Base-by-base conservation (phyloP, 305 asterid species). In the Fraxinus paxiana region DNA sequence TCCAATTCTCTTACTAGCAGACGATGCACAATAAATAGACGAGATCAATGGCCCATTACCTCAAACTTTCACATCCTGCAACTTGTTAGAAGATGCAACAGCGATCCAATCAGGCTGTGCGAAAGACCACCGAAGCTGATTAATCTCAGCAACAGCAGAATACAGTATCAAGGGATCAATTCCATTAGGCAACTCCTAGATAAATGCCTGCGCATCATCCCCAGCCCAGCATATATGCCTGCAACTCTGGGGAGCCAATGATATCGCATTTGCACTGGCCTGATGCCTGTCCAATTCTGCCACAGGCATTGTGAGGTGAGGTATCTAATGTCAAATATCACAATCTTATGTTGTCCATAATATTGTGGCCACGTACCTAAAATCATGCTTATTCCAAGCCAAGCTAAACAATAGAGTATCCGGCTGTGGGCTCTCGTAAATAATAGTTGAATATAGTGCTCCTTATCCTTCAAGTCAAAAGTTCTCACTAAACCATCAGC, bases 401-500 rank as follows among this genome's bases (percentile, higher is more conserved):
- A 41, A 41, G 13, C 4, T 41, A 15, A 41, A 41, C 48, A 41
- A 41, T 41, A 41, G 48, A 41, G 48, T 41, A 41, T 41, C 48
- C 48, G 48, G 48, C 48, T 10, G 48, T 41, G 48, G 0, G 48
- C 93, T 88, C 87, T 92, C 95, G 70, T 94, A 92, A 18, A 93
- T 89, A 78, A 93, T 92, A 0, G 97, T 92, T 0, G 96, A 90
- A 78, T 94, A 94, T 96, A 90, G 77, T 92, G 96, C 86, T 94
- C 97, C 78, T 93, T 92, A 80, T 89, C 92, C 73, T 97, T 87
- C 82, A 93, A 81, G 90, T 94, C 97, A 51, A 94, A 92, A 31
- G 93, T 86, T 83, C 98, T 79, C 0, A 92, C 97, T 96, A 94
- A 92, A 0, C 96, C 98, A 85, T 94, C 98, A 0, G 97, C 96